Conservation (phyloP, 2,329 filamentous ascomycete genomes). For the Sporothrix sp. region DNA sequence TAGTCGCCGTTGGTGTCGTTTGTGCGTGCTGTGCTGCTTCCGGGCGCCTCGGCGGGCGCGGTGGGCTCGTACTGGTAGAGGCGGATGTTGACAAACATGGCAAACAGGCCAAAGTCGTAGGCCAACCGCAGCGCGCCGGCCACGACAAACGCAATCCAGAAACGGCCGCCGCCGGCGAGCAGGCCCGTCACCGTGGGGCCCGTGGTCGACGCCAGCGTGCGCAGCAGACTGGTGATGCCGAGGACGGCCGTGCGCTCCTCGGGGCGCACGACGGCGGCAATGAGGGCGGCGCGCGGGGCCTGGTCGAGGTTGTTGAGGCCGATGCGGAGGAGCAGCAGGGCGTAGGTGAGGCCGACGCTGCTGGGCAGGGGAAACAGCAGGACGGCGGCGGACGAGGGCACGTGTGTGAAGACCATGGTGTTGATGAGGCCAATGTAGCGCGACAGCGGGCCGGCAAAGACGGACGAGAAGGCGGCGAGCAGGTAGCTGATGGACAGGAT, state of each 20-base stretch:
- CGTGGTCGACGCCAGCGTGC: conserved; percentile 47
- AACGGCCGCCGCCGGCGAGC: conserved; percentile 41
- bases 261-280: conserved; percentile 55
- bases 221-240: conserved; percentile 54
- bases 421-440: conserved; percentile 52
- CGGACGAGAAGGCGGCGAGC: conserved; percentile 41
- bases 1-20: conserved; percentile 36
- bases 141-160: conserved; percentile 54
- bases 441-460: conserved; percentile 49
- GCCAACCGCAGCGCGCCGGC: conserved; percentile 43
- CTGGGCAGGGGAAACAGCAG: conserved; percentile 48
- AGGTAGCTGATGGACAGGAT: conserved; percentile 46
- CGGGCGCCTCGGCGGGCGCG: conserved; percentile 59
- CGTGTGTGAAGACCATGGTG: conserved; percentile 54
- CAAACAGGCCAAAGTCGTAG: conserved; percentile 50
- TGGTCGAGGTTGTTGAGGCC: conserved; percentile 62
- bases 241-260: conserved; percentile 60
- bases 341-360: conserved; percentile 40
- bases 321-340: conserved; percentile 48
- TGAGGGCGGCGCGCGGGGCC: conserved; percentile 55
- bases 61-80: conserved; percentile 40
- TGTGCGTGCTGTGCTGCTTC: conserved; percentile 52
- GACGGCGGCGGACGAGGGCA: conserved; percentile 53
- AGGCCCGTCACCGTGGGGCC: conserved; percentile 47
- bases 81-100: conserved; percentile 49